Evolutionary conservation across 805 yeast species (phyloP).

Genomic region (Lachancea sp.): DNA sequence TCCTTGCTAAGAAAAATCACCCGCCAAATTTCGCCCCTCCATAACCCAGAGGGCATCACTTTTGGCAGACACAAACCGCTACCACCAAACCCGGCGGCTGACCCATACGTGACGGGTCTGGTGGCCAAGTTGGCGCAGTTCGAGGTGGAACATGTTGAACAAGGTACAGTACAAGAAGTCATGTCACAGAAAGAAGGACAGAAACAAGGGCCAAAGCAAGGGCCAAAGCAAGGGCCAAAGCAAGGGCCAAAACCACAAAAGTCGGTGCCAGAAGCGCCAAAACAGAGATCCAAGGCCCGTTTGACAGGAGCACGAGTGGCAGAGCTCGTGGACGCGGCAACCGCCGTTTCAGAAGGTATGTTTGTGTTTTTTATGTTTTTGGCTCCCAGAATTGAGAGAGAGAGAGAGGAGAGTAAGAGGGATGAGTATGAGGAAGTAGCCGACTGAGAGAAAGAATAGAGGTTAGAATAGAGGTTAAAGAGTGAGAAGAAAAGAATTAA

Average conservation of each 20-base stretch:
- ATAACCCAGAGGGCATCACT: slow-evolving; percentile 10
- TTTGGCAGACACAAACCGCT: not conserved
- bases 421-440: not conserved
- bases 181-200: not conserved
- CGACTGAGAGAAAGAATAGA: no score
- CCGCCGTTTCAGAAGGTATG: slow-evolving; percentile 8
- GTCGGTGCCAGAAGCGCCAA: not conserved
- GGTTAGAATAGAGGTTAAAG: no score
- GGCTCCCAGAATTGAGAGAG: not conserved
- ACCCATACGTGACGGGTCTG: not conserved
- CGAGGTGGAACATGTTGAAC: slow-evolving; percentile 8
- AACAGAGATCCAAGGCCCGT: slow-evolving; percentile 4
- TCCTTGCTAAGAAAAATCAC: slow-evolving; percentile 7
- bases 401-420: not conserved
- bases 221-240: no score
- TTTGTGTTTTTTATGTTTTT: not conserved
- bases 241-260: not conserved
- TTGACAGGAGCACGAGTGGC: slow-evolving; percentile 5
- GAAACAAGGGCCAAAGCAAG: no score
- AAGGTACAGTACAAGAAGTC: not conserved
- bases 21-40: slow-evolving; percentile 6
- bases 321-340: slow-evolving; percentile 4
- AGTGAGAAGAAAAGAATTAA: no score
- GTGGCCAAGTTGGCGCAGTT: slow-evolving; percentile 2
- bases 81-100: not conserved